A percentile compares a stretch with the other conserved stretches of the same genome.
Conservation (phyloP, 768 basidiomycete genomes). For the Mycena venus region DNA sequence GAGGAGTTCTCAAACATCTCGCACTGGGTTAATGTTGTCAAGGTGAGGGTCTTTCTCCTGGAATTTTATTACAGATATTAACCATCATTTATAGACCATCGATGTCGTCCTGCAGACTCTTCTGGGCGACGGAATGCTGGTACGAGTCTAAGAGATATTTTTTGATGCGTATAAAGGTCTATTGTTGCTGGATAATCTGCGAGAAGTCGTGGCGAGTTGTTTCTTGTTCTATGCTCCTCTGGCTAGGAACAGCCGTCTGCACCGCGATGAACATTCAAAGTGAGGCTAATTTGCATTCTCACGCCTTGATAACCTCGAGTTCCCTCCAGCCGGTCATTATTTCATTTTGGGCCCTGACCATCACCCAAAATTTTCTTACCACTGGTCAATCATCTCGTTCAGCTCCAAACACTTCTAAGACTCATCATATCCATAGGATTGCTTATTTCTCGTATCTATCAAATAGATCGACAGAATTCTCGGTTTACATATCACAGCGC, state of each 20-base stretch:
- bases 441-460: slow-evolving; percentile 2
- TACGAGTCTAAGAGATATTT: background rate
- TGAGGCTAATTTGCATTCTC: background rate
- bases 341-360: slow-evolving; percentile 17
- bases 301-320: background rate
- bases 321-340: background rate
- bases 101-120: slow-evolving; percentile 3
- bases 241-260: background rate
- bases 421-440: background rate
- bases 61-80: background rate
- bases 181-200: slow-evolving; percentile 22
- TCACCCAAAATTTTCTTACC: slow-evolving; percentile 16
- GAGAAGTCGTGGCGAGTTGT: slow-evolving; percentile 4
- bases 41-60: background rate
- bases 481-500: background rate
- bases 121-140: background rate
- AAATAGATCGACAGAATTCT: background rate
- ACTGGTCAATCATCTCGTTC: background rate
- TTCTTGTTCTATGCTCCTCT: slow-evolving; percentile 4
- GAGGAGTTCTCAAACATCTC: background rate
- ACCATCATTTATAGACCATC: background rate
- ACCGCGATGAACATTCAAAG: background rate
- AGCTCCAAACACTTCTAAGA: no score
- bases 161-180: background rate
- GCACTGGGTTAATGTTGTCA: slow-evolving; percentile 5